Conservation (phyloP, 805 yeast species). For the Suhomyces emberorum region DNA sequence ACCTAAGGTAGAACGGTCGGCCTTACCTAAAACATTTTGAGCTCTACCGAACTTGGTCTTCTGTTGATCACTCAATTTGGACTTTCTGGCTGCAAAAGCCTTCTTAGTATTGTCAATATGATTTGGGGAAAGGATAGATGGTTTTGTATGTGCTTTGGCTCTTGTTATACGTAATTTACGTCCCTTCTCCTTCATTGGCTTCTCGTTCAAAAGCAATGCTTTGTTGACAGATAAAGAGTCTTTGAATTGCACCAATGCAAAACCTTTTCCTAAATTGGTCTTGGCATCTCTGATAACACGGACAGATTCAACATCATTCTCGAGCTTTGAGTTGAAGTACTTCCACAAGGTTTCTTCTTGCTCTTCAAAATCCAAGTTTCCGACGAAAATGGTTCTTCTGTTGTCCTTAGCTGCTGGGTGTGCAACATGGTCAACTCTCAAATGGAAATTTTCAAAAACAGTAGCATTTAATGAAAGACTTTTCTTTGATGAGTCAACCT, state of each 20-base stretch:
- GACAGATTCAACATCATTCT: conserved; percentile 72
- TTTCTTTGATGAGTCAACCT: conserved; percentile 46
- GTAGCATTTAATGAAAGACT: conserved; percentile 59
- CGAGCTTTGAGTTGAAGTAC: conserved; percentile 54
- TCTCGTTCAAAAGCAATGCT: conserved; percentile 74
- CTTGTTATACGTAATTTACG: conserved; percentile 77
- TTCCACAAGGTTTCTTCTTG: conserved; percentile 86
- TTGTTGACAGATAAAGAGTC: conserved; percentile 71
- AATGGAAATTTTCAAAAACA: conserved; percentile 66
- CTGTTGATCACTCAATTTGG: conserved; percentile 57
- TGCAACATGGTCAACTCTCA: conserved; percentile 89
- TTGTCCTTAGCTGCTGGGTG: conserved; percentile 87
- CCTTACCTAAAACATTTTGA: conserved; percentile 67
- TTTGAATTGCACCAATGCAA: conserved; percentile 89
- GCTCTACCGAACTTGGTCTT: conserved; percentile 82
- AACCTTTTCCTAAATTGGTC: conserved; percentile 95
- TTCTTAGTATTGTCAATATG: conserved; percentile 34
- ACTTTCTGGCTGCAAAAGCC: conserved; percentile 19
- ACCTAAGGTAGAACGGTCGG: conserved; percentile 72
- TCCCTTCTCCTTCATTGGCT: conserved; percentile 44
- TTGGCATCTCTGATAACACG: conserved; percentile 88
- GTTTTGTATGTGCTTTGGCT: conserved; percentile 40
- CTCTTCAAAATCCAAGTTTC: conserved; percentile 91
- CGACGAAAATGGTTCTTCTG: conserved; percentile 83
- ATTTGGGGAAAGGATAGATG: conserved; percentile 43